phyloP scores from a whole-genome alignment of 352 stramenopile genomes.

The Thalassiosira livingstoniorum region DNA sequence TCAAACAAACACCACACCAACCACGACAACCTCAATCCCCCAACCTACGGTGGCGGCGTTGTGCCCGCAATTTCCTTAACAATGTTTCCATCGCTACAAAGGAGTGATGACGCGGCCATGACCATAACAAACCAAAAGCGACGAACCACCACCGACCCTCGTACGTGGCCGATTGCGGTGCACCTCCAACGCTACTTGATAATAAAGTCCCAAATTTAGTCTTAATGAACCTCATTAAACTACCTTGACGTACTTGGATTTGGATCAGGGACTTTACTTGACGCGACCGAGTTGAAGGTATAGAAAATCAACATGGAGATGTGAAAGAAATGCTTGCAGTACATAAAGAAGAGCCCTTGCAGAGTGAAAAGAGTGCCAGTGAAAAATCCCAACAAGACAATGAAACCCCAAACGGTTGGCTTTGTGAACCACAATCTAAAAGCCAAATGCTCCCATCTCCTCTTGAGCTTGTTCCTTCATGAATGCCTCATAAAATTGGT shows the following conservation, averaged over 20 bases:
- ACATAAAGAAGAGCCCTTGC: neutral
- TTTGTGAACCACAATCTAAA: slow-evolving; percentile 70
- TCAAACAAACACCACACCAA: slow-evolving; percentile 2
- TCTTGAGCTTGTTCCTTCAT: slow-evolving; percentile 89
- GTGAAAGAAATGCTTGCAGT: neutral
- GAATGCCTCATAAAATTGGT: slow-evolving; percentile 99
- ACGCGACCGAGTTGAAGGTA: slow-evolving; percentile 25
- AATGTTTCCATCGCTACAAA: slow-evolving; percentile 48
- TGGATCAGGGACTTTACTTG: slow-evolving; percentile 4
- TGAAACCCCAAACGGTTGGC: no score
- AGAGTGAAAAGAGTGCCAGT: neutral
- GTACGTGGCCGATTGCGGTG: slow-evolving; percentile 70
- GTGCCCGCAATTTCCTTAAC: slow-evolving; percentile 66
- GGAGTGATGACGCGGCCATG: slow-evolving; percentile 73
- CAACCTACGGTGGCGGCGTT: slow-evolving; percentile 81
- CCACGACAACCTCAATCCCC: slow-evolving; percentile 6
- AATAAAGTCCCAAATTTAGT: slow-evolving; percentile 65
- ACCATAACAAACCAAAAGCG: slow-evolving; percentile 48
- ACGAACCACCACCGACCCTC: slow-evolving; percentile 77
- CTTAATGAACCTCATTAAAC: neutral
- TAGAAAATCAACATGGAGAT: neutral
- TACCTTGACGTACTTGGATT: neutral
- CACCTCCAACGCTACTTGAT: slow-evolving; percentile 85
- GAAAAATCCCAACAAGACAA: no score
- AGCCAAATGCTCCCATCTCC: slow-evolving; percentile 82